Evolutionary conservation across 1,284 basidiomycete genomes (phyloP).

Genomic region (Leccinum pseudoinsigne): DNA sequence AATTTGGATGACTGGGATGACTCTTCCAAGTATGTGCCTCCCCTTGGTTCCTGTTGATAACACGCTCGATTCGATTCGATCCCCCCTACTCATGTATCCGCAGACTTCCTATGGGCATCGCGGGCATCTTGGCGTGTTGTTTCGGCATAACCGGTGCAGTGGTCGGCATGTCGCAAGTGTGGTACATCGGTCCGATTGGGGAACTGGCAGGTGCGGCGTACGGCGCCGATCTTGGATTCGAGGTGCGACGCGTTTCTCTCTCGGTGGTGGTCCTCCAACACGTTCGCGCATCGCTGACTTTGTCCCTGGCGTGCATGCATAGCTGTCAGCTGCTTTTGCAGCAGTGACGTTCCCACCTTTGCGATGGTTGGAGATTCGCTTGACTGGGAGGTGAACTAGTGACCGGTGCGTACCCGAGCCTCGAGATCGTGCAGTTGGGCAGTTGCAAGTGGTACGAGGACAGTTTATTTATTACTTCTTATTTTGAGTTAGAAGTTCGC

Average conservation of each 20-base stretch:
- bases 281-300: not conserved
- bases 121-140: conserved; percentile 50
- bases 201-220: conserved; percentile 40
- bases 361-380: conserved; percentile 45
- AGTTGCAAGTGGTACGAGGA: not conserved
- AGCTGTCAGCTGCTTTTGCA: conserved; percentile 47
- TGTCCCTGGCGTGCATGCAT: not conserved
- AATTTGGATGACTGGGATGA: conserved; percentile 56
- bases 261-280: not conserved
- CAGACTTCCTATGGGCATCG: conserved; percentile 55
- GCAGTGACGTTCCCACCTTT: conserved; percentile 43
- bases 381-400: conserved; percentile 37
- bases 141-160: conserved; percentile 50
- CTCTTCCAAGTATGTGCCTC: conserved; percentile 37
- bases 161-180: conserved; percentile 48
- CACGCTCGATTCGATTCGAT: no score
- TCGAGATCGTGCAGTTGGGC: not conserved
- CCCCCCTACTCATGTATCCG: not conserved
- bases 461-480: not conserved
- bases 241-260: conserved; percentile 34
- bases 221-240: conserved; percentile 60
- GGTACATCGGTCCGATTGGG: conserved; percentile 56
- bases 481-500: not conserved
- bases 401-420: not conserved
- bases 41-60: not conserved